These are phyloP conservation scores for Botryotinia convoluta DNA, from an alignment of 2,329 filamentous ascomycete genomes.

Conservation along the genomic window DNA sequence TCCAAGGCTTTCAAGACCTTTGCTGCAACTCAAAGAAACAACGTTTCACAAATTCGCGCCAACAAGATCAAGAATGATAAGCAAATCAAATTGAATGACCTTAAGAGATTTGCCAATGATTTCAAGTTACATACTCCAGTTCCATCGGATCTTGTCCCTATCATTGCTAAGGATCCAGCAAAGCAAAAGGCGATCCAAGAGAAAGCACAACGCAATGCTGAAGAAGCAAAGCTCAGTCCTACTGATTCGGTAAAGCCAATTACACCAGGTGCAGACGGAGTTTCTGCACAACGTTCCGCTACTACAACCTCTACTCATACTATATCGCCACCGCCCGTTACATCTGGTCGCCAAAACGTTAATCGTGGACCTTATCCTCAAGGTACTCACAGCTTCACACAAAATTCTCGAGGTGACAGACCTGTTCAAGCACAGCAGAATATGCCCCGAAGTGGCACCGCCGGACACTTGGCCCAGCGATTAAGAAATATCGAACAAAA, in stretches of 20 bases:
- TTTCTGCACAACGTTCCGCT: constrained; percentile 39
- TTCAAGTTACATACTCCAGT: constrained; percentile 96
- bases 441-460: constrained; percentile 27
- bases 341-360: constrained; percentile 33
- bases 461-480: constrained; percentile 31
- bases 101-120: constrained; percentile 90
- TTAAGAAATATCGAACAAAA: constrained; percentile 35
- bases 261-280: constrained; percentile 48
- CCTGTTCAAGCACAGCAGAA: constrained; percentile 30
- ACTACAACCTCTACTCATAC: constrained; percentile 47
- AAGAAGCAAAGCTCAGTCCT: constrained; percentile 52
- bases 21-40: constrained; percentile 54
- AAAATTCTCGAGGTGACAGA: constrained; percentile 38
- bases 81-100: constrained; percentile 85
- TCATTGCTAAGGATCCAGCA: constrained; percentile 91
- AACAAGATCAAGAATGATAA: constrained; percentile 71
- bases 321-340: constrained; percentile 31
- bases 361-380: constrained; percentile 43
- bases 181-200: constrained; percentile 94
- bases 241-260: constrained; percentile 44
- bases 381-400: constrained; percentile 41
- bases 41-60: constrained; percentile 54
- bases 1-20: constrained; percentile 63
- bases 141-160: constrained; percentile 85
- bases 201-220: constrained; percentile 75